Evolutionary conservation across 2,329 filamentous ascomycete species (phyloP).

Genomic region (Lachnellula hyalina): DNA sequence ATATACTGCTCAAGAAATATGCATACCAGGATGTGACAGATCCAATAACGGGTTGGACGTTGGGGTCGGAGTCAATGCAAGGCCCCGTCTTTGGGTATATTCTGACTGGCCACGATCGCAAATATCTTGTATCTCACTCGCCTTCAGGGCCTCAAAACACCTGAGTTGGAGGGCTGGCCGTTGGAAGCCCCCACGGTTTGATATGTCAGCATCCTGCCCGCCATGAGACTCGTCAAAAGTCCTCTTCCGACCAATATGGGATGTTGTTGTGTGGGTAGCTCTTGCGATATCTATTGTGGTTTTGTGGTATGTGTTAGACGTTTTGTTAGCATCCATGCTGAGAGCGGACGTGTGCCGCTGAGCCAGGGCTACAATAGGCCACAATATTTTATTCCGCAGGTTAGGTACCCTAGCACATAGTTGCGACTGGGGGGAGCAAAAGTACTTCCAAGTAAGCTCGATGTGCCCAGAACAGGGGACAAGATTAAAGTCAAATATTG

Average conservation of each 20-base stretch:
- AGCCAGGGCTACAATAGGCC: too few relatives aligned
- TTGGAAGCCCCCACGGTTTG: conserved; percentile 16
- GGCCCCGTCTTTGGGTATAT: conserved; percentile 50
- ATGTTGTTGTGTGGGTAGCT: conserved; percentile 14
- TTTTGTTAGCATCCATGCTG: conserved; percentile 15
- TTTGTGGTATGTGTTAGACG: conserved; percentile 17
- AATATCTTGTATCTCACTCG: conserved; percentile 42
- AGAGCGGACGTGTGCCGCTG: not conserved
- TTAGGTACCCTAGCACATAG: too few relatives aligned
- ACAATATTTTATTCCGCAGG: too few relatives aligned
- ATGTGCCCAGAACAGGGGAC: too few relatives aligned
- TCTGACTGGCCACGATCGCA: conserved; percentile 37
- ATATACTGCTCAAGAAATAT: too few relatives aligned
- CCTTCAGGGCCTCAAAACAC: conserved; percentile 27
- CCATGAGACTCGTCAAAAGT: conserved; percentile 15
- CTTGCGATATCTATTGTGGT: conserved; percentile 22
- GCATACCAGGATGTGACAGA: conserved; percentile 47
- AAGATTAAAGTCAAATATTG: too few relatives aligned
- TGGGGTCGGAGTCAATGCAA: conserved; percentile 50
- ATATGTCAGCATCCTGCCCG: conserved; percentile 9
- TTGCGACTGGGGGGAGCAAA: too few relatives aligned
- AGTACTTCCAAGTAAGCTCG: too few relatives aligned
- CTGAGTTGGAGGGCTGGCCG: conserved; percentile 11
- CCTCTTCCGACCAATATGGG: conserved; percentile 21
- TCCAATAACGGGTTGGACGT: conserved; percentile 51